Evolutionary conservation across 345 rosid genomes (phyloP), one percentile per base, ranked within the genome.

Genomic region (Eucalyptus tenuipes): DNA sequence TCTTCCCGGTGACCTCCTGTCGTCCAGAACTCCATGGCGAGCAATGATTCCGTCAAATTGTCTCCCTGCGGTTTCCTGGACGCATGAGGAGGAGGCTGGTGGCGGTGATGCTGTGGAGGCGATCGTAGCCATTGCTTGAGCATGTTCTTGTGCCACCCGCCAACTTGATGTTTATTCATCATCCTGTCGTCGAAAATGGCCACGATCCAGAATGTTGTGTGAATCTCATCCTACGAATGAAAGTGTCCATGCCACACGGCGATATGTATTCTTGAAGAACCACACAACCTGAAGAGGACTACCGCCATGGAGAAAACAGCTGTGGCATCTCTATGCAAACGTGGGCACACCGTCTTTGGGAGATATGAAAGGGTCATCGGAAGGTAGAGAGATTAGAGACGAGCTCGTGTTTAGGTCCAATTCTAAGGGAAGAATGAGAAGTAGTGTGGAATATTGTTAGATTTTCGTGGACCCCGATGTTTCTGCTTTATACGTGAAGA

Each of bases 1-100:
- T 48, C 61, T 45, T 37, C 49, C 80, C 4, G 40, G 44, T 7
- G 55, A 53, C 47, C 79, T 48, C 22, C 42, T 17, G 81, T 61
- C 57, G 20, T 47, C 86, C 86, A 75, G 84, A 75, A 75, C 84
- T 75, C 84, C 45, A 37, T 3, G 47, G 84, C 64, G 49, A 94
- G n/a, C 81, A 94, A 88, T 22, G 91, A 88, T 40, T 91, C 88
- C 86, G 27, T 91, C 10, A 81, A 48, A 53, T 50, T 91, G 37
- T 79, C 89, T 27, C 87, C 88, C 29, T 40, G 47, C 47, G 27
- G 13, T 75, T 75, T 75, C 13, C 84, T 75, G 47, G 29, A 20
- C 3, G 47, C 29, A 22, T 20, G 84, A 11, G 47, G 44, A 68
- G 81, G 84, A 20, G 84, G 84, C 84, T 75, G 84, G 29, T 22